Base-by-base conservation (phyloP, 225 moss, liverwort and hornwort genomes). In the Thuidium tamariscinum region DNA sequence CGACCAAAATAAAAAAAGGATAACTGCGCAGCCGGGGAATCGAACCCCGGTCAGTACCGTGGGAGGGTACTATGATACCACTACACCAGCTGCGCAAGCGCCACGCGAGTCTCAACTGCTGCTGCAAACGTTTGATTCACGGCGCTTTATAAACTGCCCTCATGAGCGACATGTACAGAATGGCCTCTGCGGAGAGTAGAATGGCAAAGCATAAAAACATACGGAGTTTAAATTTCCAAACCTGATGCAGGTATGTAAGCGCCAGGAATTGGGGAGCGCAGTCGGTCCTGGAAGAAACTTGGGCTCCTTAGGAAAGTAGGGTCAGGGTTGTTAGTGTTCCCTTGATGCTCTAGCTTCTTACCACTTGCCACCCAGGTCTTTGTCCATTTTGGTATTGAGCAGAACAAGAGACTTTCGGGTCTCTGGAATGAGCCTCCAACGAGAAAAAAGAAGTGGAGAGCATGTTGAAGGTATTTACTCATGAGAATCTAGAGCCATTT, bases 51-150 rank as follows among this genome's bases (percentile, higher is more conserved):
- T 96, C 96, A 95, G 94, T 95, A 95, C 94, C 96, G 95, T 95
- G 96, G 95, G 95, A 97, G 95, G 97, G 97, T 97, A 95, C 95
- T 94, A 95, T 95, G 95, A 95, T 95, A 93, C 95, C 97, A 95
- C 95, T 97, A 95, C 94, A 90, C 86, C 90, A 86, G 90, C 88
- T 88, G 90, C 88, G 88, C 83, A 0, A 2, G 1, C 13, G 1
- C 19, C 0, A 29, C 0, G 4, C 2, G 0, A 22, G 3, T 3
- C 48, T 19, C 17, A 10, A 4, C 18, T 4, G 7, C 7, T 5
- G 25, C 3, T 70, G 69, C 2, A 6, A 1, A 0, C 0, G n/a
- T n/a, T n/a, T n/a, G 42, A 16, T 2, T 16, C 3, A 16, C 30
- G 1, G 2, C 4, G 12, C 2, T 0, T 74, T 74, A 74, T 49